A percentile compares a stretch with the other conserved stretches of the same genome.
Evolutionary conservation across 495 filamentous ascomycete genomes (phyloP).

Genomic region (Annulohypoxylon maeteangense): DNA sequence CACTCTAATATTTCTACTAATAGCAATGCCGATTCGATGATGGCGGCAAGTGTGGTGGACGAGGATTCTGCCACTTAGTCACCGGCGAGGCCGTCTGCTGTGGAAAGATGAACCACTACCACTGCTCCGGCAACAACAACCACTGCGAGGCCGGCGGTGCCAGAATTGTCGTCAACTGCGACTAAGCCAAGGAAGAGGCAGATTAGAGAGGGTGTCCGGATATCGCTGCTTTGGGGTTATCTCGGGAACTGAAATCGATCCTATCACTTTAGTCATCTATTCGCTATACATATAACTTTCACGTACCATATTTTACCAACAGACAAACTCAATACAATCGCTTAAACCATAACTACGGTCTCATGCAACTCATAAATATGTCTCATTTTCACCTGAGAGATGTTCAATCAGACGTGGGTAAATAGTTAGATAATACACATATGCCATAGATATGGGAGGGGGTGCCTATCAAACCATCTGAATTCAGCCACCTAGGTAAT

Average conservation of each 20-base stretch:
- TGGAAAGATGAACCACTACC: constrained; percentile 9
- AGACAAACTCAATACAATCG: constrained; percentile 1
- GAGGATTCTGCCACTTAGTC: constrained; percentile 5
- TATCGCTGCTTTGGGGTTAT: background rate
- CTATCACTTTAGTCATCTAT: background rate
- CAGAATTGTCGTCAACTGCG: constrained; percentile 4
- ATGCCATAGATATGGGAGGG: no score
- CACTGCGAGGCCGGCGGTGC: background rate
- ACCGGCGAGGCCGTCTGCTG: constrained; percentile 4
- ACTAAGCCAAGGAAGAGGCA: background rate
- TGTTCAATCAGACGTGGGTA: no score
- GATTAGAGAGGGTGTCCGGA: background rate
- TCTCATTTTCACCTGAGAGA: background rate
- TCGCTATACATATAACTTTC: background rate
- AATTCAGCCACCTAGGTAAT: no score
- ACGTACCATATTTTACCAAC: background rate
- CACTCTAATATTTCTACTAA: background rate
- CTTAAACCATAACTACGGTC: background rate
- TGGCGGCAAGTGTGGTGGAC: background rate
- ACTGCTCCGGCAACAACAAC: constrained; percentile 7
- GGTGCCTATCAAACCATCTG: no score
- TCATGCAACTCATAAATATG: background rate
- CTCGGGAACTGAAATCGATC: background rate
- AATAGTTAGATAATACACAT: no score
- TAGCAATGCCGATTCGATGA: constrained; percentile 14